Percentiles rank a stretch among this genome's conserved stretches.
These are phyloP conservation scores for Aspergillus quadricinctus DNA, from an alignment of 2,329 filamentous ascomycete genomes.

Conservation along the genomic window DNA sequence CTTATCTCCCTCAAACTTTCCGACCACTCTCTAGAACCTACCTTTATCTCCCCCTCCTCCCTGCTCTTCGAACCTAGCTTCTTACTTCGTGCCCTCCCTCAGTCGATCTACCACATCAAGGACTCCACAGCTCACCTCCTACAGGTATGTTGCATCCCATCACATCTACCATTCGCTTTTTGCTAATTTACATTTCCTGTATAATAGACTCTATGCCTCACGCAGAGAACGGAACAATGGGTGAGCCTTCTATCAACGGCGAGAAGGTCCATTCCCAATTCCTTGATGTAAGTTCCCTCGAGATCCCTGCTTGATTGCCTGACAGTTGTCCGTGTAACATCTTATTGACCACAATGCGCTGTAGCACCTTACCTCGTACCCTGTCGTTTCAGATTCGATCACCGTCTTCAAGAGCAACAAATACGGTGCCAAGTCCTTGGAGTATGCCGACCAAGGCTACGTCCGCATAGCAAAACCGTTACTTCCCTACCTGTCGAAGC, in stretches of 20 bases:
- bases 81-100: not conserved
- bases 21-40: not conserved
- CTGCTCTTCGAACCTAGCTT: not conserved
- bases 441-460: conserved; percentile 71
- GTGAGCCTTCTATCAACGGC: conserved; percentile 48
- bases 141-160: not conserved
- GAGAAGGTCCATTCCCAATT: conserved; percentile 48
- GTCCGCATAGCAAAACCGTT: conserved; percentile 71
- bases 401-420: conserved; percentile 75
- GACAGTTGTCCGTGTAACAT: conserved; percentile 5
- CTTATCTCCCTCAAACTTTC: not conserved
- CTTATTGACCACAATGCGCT: conserved; percentile 14
- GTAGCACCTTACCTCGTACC: conserved; percentile 81
- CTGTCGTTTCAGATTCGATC: conserved; percentile 74
- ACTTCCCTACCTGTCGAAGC: conserved; percentile 71
- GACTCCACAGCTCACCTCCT: not conserved
- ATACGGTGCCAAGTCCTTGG: conserved; percentile 76
- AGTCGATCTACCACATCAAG: not conserved
- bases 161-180: not conserved
- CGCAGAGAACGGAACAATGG: conserved; percentile 45
- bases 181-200: not conserved
- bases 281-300: conserved; percentile 31
- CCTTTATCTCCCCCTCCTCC: conserved; percentile 1
- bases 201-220: conserved; percentile 42
- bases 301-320: not conserved